Evolutionary conservation across 768 basidiomycete species (phyloP).

Genomic region (Hygrocybe coccinea): DNA sequence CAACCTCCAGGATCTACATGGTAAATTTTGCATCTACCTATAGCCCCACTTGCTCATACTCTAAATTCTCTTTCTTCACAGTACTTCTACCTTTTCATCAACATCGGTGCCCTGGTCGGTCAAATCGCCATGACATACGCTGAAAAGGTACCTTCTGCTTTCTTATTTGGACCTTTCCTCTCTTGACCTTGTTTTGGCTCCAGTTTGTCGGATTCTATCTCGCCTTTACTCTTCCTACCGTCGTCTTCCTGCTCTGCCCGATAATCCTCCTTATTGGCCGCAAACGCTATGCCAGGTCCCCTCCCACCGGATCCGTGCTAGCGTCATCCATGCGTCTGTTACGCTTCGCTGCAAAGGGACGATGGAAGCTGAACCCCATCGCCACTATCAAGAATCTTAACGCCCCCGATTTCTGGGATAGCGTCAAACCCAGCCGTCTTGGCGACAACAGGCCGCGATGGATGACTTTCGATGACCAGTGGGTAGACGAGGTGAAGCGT

Average conservation of each 20-base stretch:
- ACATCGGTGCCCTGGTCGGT: conserved; percentile 64
- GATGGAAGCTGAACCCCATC: conserved; percentile 55
- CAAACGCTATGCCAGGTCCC: conserved; percentile 49
- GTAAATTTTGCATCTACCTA: conserved; percentile 27
- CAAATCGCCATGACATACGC: conserved; percentile 67
- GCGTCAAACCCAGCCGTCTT: conserved; percentile 58
- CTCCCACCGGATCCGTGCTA: conserved; percentile 64
- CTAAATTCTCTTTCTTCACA: conserved; percentile 14
- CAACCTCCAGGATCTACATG: conserved; percentile 71
- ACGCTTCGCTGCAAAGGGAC: conserved; percentile 41
- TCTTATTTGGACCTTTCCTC: background rate
- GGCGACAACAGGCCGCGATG: conserved; percentile 48
- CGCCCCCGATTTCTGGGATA: conserved; percentile 69
- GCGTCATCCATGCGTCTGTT: conserved; percentile 45
- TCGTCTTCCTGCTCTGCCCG: conserved; percentile 57
- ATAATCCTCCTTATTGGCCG: conserved; percentile 52
- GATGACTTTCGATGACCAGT: conserved; percentile 76
- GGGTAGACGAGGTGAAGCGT: conserved; percentile 73
- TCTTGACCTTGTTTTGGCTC: background rate
- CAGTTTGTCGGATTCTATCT: conserved; percentile 64
- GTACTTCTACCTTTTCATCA: conserved; percentile 72
- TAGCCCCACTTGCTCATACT: background rate
- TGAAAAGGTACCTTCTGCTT: conserved; percentile 43
- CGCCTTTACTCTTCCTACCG: conserved; percentile 61
- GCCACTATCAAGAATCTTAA: conserved; percentile 44